Base-by-base conservation (phyloP, 306 rosid species). In the Pyrus communis region DNA sequence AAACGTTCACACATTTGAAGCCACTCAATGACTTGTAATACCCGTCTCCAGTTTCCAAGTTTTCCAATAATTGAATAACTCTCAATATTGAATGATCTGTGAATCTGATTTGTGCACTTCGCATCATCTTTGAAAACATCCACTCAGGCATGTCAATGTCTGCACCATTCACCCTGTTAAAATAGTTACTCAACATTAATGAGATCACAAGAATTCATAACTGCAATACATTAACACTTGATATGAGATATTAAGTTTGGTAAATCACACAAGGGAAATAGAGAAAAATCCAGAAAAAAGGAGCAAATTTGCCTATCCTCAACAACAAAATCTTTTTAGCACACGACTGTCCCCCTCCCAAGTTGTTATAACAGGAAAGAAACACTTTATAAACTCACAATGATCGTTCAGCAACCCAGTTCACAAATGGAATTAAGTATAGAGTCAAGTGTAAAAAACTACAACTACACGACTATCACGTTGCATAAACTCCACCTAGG, bases 1-100 rank as follows among this genome's bases (percentile, higher is more conserved):
- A 92, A 95, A 54, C 89, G 93, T 76, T 90, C 95, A 82, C 91
- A 92, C 80, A 77, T 88, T 88, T 92, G 97, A 89, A 94, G 96
- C 97, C 98, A 94, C 82, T 95, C 97, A 60, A 92, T 89, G 74
- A 95, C 90, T 83, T 89, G 97, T 80, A 95, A 79, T 77, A 90
- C 97, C 82, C 96, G 86, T 84, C 84, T 87, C 98, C 98, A 95
- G 77, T 95, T 95, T 82, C 96, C 93, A 3, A 90, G 80, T 77
- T 88, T 90, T 76, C 96, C 85, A 95, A 83, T 61, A 86, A 73
- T 84, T 87, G 95, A 84, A 95, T 92, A 82, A 95, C 82, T 86
- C 96, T 86, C 69, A 84, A 78, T 78, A 95, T 88, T 71, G 96
- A 85, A 85, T 95, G 92, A 82, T 95, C 98, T 64, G 89, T 82